Evolutionary conservation across 768 basidiomycete species (phyloP), one percentile per base, ranked within the genome.

Genomic region (Kwoniella bestiolae): DNA sequence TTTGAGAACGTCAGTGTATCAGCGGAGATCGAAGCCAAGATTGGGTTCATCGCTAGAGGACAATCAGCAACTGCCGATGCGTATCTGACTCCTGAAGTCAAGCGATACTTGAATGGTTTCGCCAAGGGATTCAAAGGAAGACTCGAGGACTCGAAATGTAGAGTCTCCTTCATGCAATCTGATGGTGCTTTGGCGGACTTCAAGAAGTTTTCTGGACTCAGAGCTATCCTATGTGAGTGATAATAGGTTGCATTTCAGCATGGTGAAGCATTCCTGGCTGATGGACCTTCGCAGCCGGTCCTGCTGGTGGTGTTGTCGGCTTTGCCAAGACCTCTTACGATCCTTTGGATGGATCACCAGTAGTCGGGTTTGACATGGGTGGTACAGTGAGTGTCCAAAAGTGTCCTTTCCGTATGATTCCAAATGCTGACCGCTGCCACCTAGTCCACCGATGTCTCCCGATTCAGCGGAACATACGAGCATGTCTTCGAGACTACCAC

Each of bases 241-340:
- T 8, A 3, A 18, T 6, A 11, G n/a, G n/a, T n/a, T n/a, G n/a
- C n/a, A n/a, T n/a, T n/a, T n/a, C n/a, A n/a, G n/a, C n/a, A n/a
- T n/a, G n/a, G n/a, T n/a, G n/a, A n/a, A n/a, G n/a, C n/a, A n/a
- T n/a, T n/a, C n/a, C n/a, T n/a, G n/a, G n/a, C n/a, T n/a, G n/a
- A 92, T 96, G 2, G 12, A 28, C 11, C 25, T 8, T 26, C 69
- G 80, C 94, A 47, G 92, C 91, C 72, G 82, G 82, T 3, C 95
- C 94, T 0, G 95, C 94, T 0, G 94, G 94, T 2, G 94, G 94
- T 4, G 95, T 98, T 4, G 95, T 98, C 0, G 95, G 95, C 0
- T 95, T 92, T 74, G 92, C 94, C 0, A 83, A 93, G 68, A 94
- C 92, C 2, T 83, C 83, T 18, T 93, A 91, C 72, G 96, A 92